phyloP scores from a whole-genome alignment of 1,139 yeast genomes.

The Magnusiomyces paraingens region DNA sequence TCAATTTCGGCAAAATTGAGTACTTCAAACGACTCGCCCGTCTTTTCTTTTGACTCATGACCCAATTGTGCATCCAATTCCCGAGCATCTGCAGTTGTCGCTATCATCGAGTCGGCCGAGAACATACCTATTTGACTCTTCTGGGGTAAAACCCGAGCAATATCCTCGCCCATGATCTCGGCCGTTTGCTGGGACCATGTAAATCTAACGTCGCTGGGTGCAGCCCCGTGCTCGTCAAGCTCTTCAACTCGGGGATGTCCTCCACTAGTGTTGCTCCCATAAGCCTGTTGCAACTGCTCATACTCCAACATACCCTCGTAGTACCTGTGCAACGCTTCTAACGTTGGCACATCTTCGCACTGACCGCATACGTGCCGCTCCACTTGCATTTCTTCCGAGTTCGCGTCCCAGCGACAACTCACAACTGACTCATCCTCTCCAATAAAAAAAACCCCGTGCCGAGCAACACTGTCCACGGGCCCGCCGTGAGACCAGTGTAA shows the following conservation, averaged over 20 bases:
- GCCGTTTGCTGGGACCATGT: neutral
- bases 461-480: neutral
- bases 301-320: neutral
- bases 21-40: neutral
- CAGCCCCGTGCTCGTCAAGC: neutral
- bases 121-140: neutral
- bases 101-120: conserved; percentile 3
- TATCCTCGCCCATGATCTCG: neutral
- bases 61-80: neutral
- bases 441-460: conserved; percentile 2
- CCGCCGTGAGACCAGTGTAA: conserved; percentile 1
- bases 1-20: neutral
- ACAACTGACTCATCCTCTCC: neutral
- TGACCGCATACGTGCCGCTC: too few relatives aligned
- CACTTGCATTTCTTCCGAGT: neutral
- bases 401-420: conserved; percentile 1
- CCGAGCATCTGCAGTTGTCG: neutral
- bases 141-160: neutral
- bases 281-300: neutral
- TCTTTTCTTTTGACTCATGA: neutral
- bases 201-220: too few relatives aligned
- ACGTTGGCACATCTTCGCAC: neutral
- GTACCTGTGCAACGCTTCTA: neutral
- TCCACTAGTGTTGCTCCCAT: neutral
- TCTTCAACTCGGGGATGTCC: neutral